Conservation (phyloP, 176 grass and related monocot genomes). For the Pharus latifolius region DNA sequence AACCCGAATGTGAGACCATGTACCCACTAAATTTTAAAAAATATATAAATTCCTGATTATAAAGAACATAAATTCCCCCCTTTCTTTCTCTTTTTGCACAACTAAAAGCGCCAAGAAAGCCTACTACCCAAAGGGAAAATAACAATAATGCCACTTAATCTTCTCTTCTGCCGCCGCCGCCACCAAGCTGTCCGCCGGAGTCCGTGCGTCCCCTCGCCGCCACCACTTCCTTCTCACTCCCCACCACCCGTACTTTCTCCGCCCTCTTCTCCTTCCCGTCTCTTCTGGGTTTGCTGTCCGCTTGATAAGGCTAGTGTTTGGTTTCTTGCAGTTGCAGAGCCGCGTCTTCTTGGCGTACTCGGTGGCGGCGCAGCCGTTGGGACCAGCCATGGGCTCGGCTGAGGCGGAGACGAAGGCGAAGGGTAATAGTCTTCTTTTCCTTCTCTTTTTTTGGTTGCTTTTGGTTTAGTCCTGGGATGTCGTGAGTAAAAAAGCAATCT, state of each 20-base stretch:
- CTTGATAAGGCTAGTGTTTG: neutral
- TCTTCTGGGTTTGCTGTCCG: neutral
- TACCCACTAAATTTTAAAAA: no score
- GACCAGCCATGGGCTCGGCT: neutral
- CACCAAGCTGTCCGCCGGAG: neutral
- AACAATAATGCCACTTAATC: conserved; percentile 9
- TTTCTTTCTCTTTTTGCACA: neutral
- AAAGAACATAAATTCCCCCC: no score
- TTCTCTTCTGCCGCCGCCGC: conserved; percentile 12
- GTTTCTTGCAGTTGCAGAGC: neutral
- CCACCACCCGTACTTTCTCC: neutral
- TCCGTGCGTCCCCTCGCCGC: neutral
- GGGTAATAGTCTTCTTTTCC: neutral
- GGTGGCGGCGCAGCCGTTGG: neutral
- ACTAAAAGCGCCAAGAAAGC: neutral
- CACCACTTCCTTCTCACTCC: neutral
- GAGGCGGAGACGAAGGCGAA: neutral
- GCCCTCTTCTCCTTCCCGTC: neutral
- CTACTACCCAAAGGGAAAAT: neutral
- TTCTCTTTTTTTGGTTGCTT: neutral
- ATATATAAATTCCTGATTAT: no score
- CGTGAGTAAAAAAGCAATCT: neutral
- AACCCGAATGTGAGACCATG: no score
- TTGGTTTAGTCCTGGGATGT: neutral
- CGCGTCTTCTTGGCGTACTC: neutral